phyloP scores from a whole-genome alignment of 495 filamentous ascomycete genomes.

The Amphirosellinia nigrospora region DNA sequence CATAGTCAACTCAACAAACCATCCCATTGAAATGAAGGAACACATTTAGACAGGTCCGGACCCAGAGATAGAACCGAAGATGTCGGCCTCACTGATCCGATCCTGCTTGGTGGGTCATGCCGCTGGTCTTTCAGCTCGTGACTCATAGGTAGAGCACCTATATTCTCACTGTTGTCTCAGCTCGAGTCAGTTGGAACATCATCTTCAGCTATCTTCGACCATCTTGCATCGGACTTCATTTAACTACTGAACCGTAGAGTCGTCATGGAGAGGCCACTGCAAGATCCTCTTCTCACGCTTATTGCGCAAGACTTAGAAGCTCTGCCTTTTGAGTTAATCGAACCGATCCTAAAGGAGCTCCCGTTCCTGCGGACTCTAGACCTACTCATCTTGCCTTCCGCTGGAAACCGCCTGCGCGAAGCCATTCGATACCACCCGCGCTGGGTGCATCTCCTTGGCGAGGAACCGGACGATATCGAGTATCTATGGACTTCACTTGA shows the following conservation, averaged over 20 bases:
- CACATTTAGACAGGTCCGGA: not conserved
- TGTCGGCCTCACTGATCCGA: not conserved
- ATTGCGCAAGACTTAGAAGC: slow-evolving; percentile 31
- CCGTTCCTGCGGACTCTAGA: slow-evolving; percentile 16
- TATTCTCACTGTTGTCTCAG: not conserved
- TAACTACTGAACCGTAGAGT: not conserved
- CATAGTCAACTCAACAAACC: too few species aligned
- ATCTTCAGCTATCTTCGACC: not conserved
- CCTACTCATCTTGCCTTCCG: not conserved
- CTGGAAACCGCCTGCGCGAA: not conserved
- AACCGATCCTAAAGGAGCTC: slow-evolving; percentile 30
- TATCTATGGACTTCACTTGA: slow-evolving; percentile 20
- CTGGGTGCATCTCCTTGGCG: slow-evolving; percentile 6
- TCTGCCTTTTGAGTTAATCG: slow-evolving; percentile 32
- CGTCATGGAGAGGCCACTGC: not conserved
- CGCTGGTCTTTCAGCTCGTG: not conserved
- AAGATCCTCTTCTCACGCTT: slow-evolving; percentile 2
- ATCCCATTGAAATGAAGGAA: not conserved
- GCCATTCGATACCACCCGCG: not conserved
- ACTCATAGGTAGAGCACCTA: not conserved
- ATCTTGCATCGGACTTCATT: not conserved
- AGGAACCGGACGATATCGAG: slow-evolving; percentile 8
- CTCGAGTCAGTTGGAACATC: not conserved
- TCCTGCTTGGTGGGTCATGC: slow-evolving; percentile 1
- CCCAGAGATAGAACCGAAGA: not conserved